Evolutionary conservation across 2,329 filamentous ascomycete genomes (phyloP), one percentile per base, ranked within the genome.

Genomic region (Venturia oleaginea): DNA sequence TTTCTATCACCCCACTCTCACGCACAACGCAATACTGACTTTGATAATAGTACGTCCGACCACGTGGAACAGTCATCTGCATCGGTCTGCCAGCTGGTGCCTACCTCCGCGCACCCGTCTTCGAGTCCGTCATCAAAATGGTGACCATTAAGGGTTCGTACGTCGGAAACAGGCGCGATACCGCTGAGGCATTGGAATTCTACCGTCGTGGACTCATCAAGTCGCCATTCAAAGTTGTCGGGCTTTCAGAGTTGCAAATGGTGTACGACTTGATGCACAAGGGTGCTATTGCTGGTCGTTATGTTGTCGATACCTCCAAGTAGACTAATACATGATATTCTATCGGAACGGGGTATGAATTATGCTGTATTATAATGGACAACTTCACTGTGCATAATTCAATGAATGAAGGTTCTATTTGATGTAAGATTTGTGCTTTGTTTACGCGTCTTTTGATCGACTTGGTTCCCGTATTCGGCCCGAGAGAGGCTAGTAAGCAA

Each of bases 61-160:
- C 91, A 64, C 86, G 86, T 66, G 93, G 93, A 66, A 84, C 85
- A 46, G 89, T 97, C 72, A 84, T 97, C 67, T 93, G 90, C 78
- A 94, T 97, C 72, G 93, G 92, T 72, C 81, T 97, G 32, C 93
- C 93, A 5, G 88, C 90, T 43, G 83, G 87, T 68, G 92, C 92
- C 2, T 89, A 82, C 76, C 83, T 97, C 68, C 84, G 84, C 70
- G 92, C 92, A 1, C 90, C 91, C 46, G 92, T 97, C 64, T 96
- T 97, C 75, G 87, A 92, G 73, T 91, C 89, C 8, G 93, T 97
- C 67, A 82, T 93, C 73, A 83, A 87, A 78, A 96, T 96, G 91
- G 87, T 97, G 79, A 87, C 78, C 71, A 97, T 97, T 82, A 90
- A 90, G 81, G 92, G 92, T 66, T 91, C 87, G 70, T 97, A 97